phyloP scores from a whole-genome alignment of 257 asterid species.

The Capsicum rhomboideum region DNA sequence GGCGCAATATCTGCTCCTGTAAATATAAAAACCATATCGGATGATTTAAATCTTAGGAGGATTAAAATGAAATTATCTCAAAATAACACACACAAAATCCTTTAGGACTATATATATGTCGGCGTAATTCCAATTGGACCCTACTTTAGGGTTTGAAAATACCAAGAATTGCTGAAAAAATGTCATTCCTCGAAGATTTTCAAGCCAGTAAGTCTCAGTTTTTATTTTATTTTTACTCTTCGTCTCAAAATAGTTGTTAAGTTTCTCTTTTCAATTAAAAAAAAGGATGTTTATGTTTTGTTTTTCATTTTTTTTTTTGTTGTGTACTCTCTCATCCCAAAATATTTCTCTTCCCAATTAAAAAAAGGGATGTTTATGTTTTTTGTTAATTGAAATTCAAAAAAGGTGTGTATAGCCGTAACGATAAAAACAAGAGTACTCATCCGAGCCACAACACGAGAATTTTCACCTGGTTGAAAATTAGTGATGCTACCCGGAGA shows the following conservation, averaged over 20 bases:
- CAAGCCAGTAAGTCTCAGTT: conserved; percentile 46
- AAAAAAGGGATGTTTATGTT: neutral
- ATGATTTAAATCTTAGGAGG: too few species aligned
- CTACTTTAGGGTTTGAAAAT: conserved; percentile 15
- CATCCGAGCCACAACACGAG: neutral
- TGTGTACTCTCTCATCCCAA: too few species aligned
- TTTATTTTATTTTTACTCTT: too few species aligned
- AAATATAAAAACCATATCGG: too few species aligned
- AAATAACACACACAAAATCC: neutral
- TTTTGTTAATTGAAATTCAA: neutral
- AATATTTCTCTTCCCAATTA: neutral
- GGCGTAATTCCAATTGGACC: too few species aligned
- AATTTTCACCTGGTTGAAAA: neutral
- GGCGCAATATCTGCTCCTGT: neutral
- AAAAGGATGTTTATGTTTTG: neutral
- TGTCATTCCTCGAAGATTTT: conserved; percentile 83
- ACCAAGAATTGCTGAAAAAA: conserved; percentile 9
- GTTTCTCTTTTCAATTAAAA: too few species aligned
- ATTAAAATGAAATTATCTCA: neutral
- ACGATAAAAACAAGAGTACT: neutral
- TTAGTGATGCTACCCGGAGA: neutral
- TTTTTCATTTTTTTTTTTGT: too few species aligned
- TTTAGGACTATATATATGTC: neutral
- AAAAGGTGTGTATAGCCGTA: neutral
- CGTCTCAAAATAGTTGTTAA: neutral